Conservation (phyloP, 2,329 filamentous ascomycete species). For the Neonectria faginata region DNA sequence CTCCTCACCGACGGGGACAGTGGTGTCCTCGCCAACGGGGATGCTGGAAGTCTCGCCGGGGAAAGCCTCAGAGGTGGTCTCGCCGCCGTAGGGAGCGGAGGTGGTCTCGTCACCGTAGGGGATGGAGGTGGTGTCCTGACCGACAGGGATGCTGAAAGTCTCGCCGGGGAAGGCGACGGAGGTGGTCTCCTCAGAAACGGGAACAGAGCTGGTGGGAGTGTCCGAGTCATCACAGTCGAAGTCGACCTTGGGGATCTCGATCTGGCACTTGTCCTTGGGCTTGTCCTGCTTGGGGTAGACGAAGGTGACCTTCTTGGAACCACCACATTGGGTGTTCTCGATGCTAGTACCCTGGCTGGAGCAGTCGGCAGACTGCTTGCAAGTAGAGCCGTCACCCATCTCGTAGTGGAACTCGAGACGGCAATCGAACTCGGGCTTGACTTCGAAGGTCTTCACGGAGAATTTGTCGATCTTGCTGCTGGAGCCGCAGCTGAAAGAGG, state of each 20-base stretch:
- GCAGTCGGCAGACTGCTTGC: slow-evolving; percentile 82
- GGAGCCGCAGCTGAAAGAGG: slow-evolving; percentile 65
- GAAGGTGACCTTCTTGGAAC: slow-evolving; percentile 84
- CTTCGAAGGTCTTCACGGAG: slow-evolving; percentile 79
- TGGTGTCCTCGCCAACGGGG: background rate
- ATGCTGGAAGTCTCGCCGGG: slow-evolving; percentile 24
- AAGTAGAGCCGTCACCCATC: slow-evolving; percentile 84
- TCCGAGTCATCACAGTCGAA: slow-evolving; percentile 73
- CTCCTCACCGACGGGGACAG: slow-evolving; percentile 33
- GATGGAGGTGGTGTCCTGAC: slow-evolving; percentile 27
- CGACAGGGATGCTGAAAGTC: slow-evolving; percentile 37
- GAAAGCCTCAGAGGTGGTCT: slow-evolving; percentile 40
- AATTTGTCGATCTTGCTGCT: slow-evolving; percentile 63
- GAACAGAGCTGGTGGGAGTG: slow-evolving; percentile 34
- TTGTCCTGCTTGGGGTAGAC: slow-evolving; percentile 70
- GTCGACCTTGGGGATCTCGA: slow-evolving; percentile 79
- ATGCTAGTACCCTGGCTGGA: slow-evolving; percentile 75
- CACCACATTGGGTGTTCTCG: slow-evolving; percentile 90
- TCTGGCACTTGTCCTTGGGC: slow-evolving; percentile 69
- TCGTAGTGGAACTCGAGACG: slow-evolving; percentile 87
- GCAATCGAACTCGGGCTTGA: slow-evolving; percentile 79
- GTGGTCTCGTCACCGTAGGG: slow-evolving; percentile 9
- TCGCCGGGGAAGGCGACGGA: slow-evolving; percentile 11
- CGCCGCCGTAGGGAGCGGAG: slow-evolving; percentile 30
- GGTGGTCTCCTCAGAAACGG: slow-evolving; percentile 23